These are phyloP conservation scores for Wickerhamomyces silvicola DNA, from an alignment of 805 yeast species.

Conservation along the genomic window DNA sequence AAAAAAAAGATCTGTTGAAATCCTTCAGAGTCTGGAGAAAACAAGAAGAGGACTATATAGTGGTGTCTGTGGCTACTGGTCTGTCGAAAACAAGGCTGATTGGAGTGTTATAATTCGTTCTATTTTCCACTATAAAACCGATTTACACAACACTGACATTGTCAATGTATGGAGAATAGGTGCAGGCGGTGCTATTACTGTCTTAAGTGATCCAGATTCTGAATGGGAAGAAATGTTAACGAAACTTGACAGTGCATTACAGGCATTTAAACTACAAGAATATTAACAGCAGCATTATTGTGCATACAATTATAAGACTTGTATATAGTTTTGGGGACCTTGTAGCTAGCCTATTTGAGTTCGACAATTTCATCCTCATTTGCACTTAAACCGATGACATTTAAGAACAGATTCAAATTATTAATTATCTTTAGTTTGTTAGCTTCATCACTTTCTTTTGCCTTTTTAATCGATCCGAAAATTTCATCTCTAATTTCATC, in stretches of 20 bases:
- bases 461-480: conserved; percentile 77
- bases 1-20: conserved; percentile 82
- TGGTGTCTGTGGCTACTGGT: conserved; percentile 96
- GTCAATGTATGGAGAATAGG: conserved; percentile 73
- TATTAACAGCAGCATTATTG: background rate
- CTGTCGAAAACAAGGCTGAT: conserved; percentile 77
- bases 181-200: conserved; percentile 98
- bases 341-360: conserved; percentile 39
- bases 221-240: conserved; percentile 91
- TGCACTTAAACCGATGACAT: conserved; percentile 94
- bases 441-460: conserved; percentile 40
- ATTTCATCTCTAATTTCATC: conserved; percentile 93
- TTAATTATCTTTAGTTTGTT: conserved; percentile 57
- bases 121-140: conserved; percentile 57
- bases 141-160: conserved; percentile 22
- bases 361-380: conserved; percentile 85
- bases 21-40: conserved; percentile 45
- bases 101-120: conserved; percentile 96
- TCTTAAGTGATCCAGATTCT: conserved; percentile 70
- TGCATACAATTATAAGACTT: too few species aligned
- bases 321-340: too few species aligned
- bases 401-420: conserved; percentile 85
- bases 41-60: conserved; percentile 73
- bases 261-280: conserved; percentile 40
- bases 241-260: conserved; percentile 75